These are phyloP conservation scores for Alternaria panax DNA, from an alignment of 2,329 filamentous ascomycete species.

Conservation along the genomic window DNA sequence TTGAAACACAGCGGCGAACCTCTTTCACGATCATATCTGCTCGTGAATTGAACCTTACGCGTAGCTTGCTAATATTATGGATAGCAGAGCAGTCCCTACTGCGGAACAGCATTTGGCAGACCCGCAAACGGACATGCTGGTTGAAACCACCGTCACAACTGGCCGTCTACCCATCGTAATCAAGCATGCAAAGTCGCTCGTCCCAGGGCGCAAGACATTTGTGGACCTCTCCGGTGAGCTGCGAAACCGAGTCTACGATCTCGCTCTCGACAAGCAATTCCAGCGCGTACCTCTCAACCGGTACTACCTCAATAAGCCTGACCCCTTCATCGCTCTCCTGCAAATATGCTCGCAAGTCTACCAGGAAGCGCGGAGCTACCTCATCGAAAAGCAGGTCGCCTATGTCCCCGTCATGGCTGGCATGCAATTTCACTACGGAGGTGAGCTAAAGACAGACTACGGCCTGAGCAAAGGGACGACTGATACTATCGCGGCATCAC, in stretches of 20 bases:
- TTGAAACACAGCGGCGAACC: neutral
- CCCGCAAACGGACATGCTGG: neutral
- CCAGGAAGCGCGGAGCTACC: conserved; percentile 5
- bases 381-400: neutral
- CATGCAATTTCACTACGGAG: conserved; percentile 4
- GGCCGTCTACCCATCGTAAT: neutral
- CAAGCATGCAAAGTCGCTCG: neutral
- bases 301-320: conserved; percentile 1
- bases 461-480: neutral
- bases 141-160: neutral
- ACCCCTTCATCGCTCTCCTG: neutral
- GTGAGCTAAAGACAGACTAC: neutral
- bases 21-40: neutral
- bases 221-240: conserved; percentile 9
- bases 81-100: neutral
- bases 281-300: conserved; percentile 3
- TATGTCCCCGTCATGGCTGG: conserved; percentile 9
- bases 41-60: neutral
- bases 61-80: neutral
- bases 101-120: neutral
- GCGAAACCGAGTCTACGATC: conserved; percentile 5
- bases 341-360: conserved; percentile 3
- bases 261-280: neutral
- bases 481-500: conserved; percentile 5
- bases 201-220: neutral